Conservation (phyloP, 2,329 filamentous ascomycete species). For the Colletotrichum sp. region DNA sequence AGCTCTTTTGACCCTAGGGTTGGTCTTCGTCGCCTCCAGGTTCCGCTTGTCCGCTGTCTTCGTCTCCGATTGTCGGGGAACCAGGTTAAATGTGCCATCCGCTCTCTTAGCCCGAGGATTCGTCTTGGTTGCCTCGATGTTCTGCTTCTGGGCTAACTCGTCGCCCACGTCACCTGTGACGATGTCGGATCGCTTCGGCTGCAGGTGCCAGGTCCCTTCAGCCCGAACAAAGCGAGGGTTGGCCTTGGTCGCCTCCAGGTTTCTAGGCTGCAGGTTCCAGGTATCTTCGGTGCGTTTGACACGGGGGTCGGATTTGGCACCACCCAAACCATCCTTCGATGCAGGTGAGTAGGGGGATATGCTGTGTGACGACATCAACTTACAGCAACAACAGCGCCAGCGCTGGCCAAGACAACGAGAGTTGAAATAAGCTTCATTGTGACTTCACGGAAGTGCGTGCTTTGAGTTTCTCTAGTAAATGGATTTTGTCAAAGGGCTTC, state of each 20-base stretch:
- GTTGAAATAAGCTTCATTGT: not conserved
- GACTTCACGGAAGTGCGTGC: not conserved
- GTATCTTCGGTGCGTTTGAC: not conserved
- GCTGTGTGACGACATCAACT: not conserved
- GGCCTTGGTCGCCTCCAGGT: not conserved
- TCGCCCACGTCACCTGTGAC: not conserved
- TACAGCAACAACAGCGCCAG: not conserved
- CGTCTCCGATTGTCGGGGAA: not conserved
- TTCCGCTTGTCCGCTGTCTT: fast-evolving
- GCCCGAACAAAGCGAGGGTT: not conserved
- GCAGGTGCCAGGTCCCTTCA: not conserved
- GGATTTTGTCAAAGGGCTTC: not conserved
- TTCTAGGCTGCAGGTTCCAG: not conserved
- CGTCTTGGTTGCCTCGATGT: not conserved
- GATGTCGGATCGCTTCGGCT: not conserved
- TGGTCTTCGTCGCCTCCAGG: not conserved
- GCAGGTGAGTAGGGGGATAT: not conserved
- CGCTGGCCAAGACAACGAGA: not conserved
- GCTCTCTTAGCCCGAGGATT: not conserved
- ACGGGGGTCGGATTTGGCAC: not conserved
- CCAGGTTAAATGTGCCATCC: not conserved
- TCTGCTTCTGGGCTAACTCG: fast-evolving
- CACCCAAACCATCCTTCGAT: not conserved
- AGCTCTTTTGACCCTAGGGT: not conserved
- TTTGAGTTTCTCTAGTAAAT: not conserved